These are phyloP conservation scores for Gossypium ekmanianum DNA, from an alignment of 345 rosid genomes.

Conservation along the genomic window DNA sequence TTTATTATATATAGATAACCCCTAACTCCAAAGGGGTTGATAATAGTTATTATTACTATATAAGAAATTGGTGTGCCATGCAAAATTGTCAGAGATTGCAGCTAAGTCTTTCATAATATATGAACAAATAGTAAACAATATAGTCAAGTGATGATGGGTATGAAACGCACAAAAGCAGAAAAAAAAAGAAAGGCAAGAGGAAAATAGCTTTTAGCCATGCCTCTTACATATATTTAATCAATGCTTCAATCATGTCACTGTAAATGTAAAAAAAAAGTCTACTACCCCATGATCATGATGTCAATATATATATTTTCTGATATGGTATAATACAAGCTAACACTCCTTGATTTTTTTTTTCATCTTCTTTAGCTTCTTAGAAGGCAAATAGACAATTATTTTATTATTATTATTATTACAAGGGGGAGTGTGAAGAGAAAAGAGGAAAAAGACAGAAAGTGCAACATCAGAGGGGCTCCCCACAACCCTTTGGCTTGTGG, in stretches of 20 bases:
- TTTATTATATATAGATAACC: background rate
- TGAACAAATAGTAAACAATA: background rate
- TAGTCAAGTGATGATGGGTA: background rate
- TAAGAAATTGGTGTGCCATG: conserved; percentile 21
- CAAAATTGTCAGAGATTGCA: conserved; percentile 33
- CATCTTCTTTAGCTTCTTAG: conserved; percentile 9
- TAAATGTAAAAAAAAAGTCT: conserved; percentile 37
- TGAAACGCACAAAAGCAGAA: background rate
- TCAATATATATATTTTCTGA: background rate
- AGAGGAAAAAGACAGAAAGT: conserved; percentile 74
- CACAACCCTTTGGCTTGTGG: conserved; percentile 17
- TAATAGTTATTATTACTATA: background rate
- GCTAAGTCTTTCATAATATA: background rate
- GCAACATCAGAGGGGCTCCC: conserved; percentile 42
- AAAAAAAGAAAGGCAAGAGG: background rate
- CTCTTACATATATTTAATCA: conserved; percentile 26
- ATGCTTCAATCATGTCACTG: conserved; percentile 47
- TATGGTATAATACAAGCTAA: background rate
- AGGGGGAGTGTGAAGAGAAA: conserved; percentile 33
- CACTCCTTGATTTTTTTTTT: background rate
- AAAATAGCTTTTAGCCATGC: conserved; percentile 30
- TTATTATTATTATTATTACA: background rate
- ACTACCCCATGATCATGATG: conserved; percentile 19
- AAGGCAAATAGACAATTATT: conserved; percentile 21
- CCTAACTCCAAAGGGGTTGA: background rate